Evolutionary conservation across 2,329 filamentous ascomycete species (phyloP), one percentile per base, ranked within the genome.

Genomic region (Aspergillus hortae): DNA sequence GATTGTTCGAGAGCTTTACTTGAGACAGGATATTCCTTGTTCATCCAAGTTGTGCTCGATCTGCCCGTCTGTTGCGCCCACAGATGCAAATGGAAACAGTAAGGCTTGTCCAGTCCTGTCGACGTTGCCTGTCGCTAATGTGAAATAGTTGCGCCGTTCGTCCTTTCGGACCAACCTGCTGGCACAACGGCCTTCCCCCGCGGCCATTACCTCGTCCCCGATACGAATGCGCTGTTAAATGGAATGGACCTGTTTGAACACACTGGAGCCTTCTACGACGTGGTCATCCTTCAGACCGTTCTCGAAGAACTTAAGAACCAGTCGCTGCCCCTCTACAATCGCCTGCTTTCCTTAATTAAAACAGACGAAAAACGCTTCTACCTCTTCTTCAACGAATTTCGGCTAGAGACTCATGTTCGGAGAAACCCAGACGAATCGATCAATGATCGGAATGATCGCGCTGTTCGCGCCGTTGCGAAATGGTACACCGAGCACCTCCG

Each of bases 331-430:
- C 83, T 99, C 35, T 99, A 97, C 76, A 96, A 96, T 71, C 89
- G 94, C 36, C 78, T 99, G 46, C 84, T 97, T 60, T 86, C 88
- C 19, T 78, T 99, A 57, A 95, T 92, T 36, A 95, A 92, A 73
- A 96, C 92, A 66, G 91, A 96, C 63, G 91, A 95, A 59, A 99
- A 99, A 78, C 85, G 92, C 49, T 97, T 96, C 69, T 96, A 97
- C 67, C 90, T 99, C 48, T 99, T 99, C 71, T 97, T 97, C 82
- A 99, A 99, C 70, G 94, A 99, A 64, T 99, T 99, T 67, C 84
- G 92, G 47, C 78, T 92, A 36, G 95, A 99, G 71, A 99, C 94
- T 0, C 89, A 96, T 66, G 83, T 96, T 44, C 75, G 81, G 25
- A 82, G 94, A 56, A 81, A 86, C 17, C 72, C 80, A 5, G 87